A percentile compares a stretch with the other conserved stretches of the same genome.
phyloP scores from a whole-genome alignment of 768 basidiomycete genomes.

The Boletus sp. region DNA sequence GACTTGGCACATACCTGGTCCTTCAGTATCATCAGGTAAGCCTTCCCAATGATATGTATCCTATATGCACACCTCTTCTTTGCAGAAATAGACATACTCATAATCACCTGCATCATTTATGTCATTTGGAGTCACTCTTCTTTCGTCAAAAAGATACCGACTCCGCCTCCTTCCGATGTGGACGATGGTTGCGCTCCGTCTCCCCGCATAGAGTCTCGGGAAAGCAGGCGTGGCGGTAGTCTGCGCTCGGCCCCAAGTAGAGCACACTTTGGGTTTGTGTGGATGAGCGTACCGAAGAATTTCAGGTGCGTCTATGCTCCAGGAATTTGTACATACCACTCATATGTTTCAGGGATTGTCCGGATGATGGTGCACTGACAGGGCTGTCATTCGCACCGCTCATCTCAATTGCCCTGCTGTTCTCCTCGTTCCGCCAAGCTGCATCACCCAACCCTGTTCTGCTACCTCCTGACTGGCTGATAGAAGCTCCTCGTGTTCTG shows the following conservation, averaged over 20 bases:
- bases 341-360: slow-evolving; percentile 53
- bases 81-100: slow-evolving; percentile 57
- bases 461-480: slow-evolving; percentile 66
- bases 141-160: slow-evolving; percentile 29
- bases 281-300: slow-evolving; percentile 91
- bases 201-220: slow-evolving; percentile 48
- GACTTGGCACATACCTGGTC: slow-evolving; percentile 25
- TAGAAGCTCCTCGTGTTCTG: slow-evolving; percentile 67
- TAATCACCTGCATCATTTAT: slow-evolving; percentile 55
- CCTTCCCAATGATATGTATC: not conserved
- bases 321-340: slow-evolving; percentile 3
- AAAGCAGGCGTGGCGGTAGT: slow-evolving; percentile 38
- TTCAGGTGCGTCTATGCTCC: slow-evolving; percentile 53
- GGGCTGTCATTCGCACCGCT: slow-evolving; percentile 83
- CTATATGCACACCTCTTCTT: slow-evolving; percentile 4
- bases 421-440: slow-evolving; percentile 44
- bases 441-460: slow-evolving; percentile 28
- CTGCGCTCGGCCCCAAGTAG: slow-evolving; percentile 34
- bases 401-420: slow-evolving; percentile 66
- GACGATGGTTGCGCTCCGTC: slow-evolving; percentile 29
- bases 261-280: slow-evolving; percentile 66
- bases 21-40: slow-evolving; percentile 54
- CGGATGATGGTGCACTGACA: slow-evolving; percentile 83
- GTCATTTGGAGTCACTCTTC: slow-evolving; percentile 58
- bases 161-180: slow-evolving; percentile 13